Conservation (phyloP, 1,284 basidiomycete species). For the Boletus austroedulis region DNA sequence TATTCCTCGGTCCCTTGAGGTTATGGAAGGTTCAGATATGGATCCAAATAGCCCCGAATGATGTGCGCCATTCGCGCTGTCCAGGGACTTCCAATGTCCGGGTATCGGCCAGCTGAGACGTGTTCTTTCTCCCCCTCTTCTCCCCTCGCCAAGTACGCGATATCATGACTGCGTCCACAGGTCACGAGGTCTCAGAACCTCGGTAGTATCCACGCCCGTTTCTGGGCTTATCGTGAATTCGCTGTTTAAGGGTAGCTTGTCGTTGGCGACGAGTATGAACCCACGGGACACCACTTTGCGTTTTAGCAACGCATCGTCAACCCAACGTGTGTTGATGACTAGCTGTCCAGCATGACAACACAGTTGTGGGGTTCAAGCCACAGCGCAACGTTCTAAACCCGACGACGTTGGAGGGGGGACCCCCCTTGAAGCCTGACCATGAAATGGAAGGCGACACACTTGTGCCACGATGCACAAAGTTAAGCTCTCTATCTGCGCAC, state of each 20-base stretch:
- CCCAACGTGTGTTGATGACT: not conserved
- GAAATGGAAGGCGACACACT: conserved; percentile 4
- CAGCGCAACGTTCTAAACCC: conserved; percentile 7
- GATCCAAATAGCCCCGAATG: conserved; percentile 1
- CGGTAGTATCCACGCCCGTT: conserved; percentile 11
- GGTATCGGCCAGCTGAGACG: not conserved
- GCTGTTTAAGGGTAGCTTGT: not conserved
- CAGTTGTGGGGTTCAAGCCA: not conserved
- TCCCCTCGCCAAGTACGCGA: not conserved
- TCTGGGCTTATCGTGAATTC: conserved; percentile 10
- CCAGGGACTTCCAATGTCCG: not conserved
- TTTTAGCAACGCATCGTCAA: not conserved
- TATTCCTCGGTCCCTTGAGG: conserved; percentile 10
- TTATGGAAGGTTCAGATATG: not conserved
- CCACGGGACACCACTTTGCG: not conserved
- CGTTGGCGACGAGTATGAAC: not conserved
- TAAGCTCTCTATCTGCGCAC: conserved; percentile 20
- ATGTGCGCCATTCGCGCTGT: not conserved
- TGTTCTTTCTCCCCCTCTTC: conserved; percentile 6
- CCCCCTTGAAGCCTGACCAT: not conserved
- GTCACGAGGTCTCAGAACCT: conserved; percentile 9
- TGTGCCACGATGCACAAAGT: conserved; percentile 4
- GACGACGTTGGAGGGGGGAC: not conserved
- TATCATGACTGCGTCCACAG: conserved; percentile 7
- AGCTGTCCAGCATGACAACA: not conserved